Evolutionary conservation across 2,329 filamentous ascomycete genomes (phyloP), one percentile per base, ranked within the genome.

Genomic region (Neonectria faginata): DNA sequence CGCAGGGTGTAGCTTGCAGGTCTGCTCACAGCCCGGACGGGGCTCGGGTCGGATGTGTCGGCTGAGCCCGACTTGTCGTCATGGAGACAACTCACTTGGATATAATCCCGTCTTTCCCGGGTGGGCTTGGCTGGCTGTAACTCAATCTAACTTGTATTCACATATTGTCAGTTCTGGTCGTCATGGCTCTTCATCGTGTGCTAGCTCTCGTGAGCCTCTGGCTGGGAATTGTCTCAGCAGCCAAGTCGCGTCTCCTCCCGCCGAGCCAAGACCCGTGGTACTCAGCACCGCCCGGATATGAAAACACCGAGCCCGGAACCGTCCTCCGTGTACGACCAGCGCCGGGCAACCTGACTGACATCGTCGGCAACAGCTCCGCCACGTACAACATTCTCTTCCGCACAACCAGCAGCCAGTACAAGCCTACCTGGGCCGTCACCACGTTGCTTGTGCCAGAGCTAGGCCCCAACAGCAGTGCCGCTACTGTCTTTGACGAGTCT

Each of bases 251-350:
- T 8, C 65, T 65, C 1, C 31, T 73, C 0, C 62, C 71, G 0
- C 73, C 73, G 0, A 74, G 67, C 8, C 3, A 70, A 8, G 73
- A 74, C 36, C 71, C 73, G 0, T 74, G 71, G 71, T 74, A 74
- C 25, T 42, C 66, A 0, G 71, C 71, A 2, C 73, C 73, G 16
- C 50, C 52, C 0, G 66, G 62, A 2, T 75, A 51, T 12, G 70
- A 74, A 11, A 20, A 59, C 5, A 62, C 54, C 10, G 64, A 62
- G 8, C 73, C 73, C 1, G 73, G 73, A 2, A 63, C 69, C 1
- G 68, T 75, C 3, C 47, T 74, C 14, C 73, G 73, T 11, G 4
- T 74, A 0, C 70, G 73, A 2, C 62, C 45, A 31, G 70, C 73
- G 0, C 73, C 67, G 0, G 73, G 73, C 14, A 74, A 74, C 22